Evolutionary conservation across 2,329 filamentous ascomycete species (phyloP), one percentile per base, ranked within the genome.

Genomic region (Pseudogymnoascus sp.): DNA sequence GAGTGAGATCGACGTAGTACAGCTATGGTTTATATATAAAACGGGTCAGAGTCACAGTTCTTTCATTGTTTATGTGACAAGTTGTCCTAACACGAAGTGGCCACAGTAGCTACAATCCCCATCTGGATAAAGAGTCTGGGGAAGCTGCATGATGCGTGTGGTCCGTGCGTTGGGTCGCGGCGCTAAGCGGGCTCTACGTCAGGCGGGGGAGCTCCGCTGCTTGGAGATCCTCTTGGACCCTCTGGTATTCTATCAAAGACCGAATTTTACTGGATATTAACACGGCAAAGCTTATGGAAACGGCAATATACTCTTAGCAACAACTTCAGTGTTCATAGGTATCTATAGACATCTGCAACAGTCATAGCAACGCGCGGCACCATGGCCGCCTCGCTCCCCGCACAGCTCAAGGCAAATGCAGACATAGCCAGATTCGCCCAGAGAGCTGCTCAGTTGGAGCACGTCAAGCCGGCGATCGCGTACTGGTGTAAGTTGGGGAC

Each of bases 361-460:
- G n/a, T 11, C 11, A 11, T 12, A n/a, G 5, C 33, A 38, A 60
- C 58, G 4, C 12, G 12, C 19, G 33, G 33, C 58, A 77, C 63
- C 66, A 96, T 96, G 92, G 85, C 90, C 59, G 82, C 84, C 69
- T 79, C 80, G 62, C 79, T 93, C 62, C 91, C 91, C 14, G 79
- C 83, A 35, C 84, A 84, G 71, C 82, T 99, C 70, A 92, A 89
- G 77, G 36, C 12, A 28, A 80, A 87, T 62, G 87, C 90, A 64
- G 92, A 96, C 73, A 85, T 96, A 71, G 86, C 85, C 67, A 90
- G 91, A 64, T 97, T 95, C 75, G 87, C 92, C 65, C 83, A 87
- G 62, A 86, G 93, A 71, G 93, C 91, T 35, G 83, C 85, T 36
- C 93, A 99, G 78, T 84, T 99, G 58, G 89, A 93, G 73, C 83